A percentile compares a stretch with the other conserved stretches of the same genome.
These are phyloP conservation scores for Buddleja alternifolia DNA, from an alignment of 257 asterid genomes.

Conservation along the genomic window DNA sequence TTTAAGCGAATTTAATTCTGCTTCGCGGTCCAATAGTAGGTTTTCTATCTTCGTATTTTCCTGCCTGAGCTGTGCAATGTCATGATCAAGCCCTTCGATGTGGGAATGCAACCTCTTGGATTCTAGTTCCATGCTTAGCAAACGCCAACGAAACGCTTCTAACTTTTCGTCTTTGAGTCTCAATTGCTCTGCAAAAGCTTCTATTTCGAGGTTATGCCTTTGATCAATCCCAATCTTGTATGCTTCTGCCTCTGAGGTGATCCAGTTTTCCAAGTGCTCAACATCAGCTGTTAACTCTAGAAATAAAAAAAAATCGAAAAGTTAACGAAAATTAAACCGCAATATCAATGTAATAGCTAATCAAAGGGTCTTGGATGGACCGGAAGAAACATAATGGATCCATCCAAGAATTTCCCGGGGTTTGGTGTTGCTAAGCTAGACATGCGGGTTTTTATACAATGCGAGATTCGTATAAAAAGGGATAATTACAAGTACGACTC, in stretches of 20 bases:
- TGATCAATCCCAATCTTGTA: conserved; percentile 52
- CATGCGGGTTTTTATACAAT: too few species aligned
- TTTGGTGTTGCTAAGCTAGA: too few species aligned
- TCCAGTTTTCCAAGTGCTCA: conserved; percentile 60
- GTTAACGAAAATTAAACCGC: background rate
- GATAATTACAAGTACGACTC: too few species aligned
- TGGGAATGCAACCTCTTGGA: conserved; percentile 67
- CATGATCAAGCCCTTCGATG: conserved; percentile 59
- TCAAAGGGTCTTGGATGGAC: background rate
- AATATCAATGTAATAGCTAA: background rate
- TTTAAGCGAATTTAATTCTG: conserved; percentile 63
- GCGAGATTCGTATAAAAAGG: too few species aligned
- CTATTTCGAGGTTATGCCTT: conserved; percentile 65
- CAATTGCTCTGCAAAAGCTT: conserved; percentile 87
- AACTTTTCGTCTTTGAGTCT: conserved; percentile 74
- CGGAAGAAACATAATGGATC: too few species aligned
- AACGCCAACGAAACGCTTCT: conserved; percentile 78
- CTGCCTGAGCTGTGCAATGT: conserved; percentile 56
- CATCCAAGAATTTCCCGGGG: too few species aligned
- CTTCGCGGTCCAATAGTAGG: conserved; percentile 56
- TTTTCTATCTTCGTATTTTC: conserved; percentile 67
- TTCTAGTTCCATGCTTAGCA: conserved; percentile 79
- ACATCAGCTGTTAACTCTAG: conserved; percentile 41
- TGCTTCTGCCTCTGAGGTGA: conserved; percentile 50
- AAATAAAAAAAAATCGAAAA: conserved; percentile 2